Evolutionary conservation across 2,329 filamentous ascomycete species (phyloP), one percentile per base, ranked within the genome.

Genomic region (Cordyceps farinosa): DNA sequence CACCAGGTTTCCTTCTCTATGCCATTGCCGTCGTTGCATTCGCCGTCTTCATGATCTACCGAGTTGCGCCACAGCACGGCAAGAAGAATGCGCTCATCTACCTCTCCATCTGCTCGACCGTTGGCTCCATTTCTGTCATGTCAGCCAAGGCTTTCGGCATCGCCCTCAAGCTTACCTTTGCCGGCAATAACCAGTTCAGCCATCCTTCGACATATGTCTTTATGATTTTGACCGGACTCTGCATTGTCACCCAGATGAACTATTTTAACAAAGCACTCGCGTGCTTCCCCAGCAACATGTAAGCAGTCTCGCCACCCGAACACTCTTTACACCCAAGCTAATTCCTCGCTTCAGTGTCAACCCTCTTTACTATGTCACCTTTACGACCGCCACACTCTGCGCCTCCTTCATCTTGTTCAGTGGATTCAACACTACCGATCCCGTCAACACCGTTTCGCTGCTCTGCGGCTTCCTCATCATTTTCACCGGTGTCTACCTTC

Each of bases 191-290:
- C 77, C 95, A 99, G 76, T 97, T 99, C 76, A 87, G 86, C 5
- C 91, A 96, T 70, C 91, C 96, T 2, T 97, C 92, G 56, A 99
- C 96, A 65, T 99, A 99, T 71, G 93, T 97, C 67, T 99, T 99
- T 75, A 88, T 94, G 77, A 97, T 99, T 68, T 86, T 98, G 67
- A 95, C 93, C 0, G 83, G 84, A 3, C 91, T 97, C 67, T 99
- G 95, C 80, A 98, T 99, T 73, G 77, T 99, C 69, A 97, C 93
- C 9, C 95, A 99, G 82, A 98, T 99, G 95, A 99, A 99, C 78
- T 99, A 99, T 78, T 97, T 99, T 79, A 99, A 99, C 83, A 99
- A 99, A 78, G 95, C 95, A 8, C 80, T 99, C 65, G 96, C 92
- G 76, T 92, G 96, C 72, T 99, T 98, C 78, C 94, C 91, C 36